Base-by-base conservation (phyloP, 177 flowering plant genomes). In the Vitis hybrid region DNA sequence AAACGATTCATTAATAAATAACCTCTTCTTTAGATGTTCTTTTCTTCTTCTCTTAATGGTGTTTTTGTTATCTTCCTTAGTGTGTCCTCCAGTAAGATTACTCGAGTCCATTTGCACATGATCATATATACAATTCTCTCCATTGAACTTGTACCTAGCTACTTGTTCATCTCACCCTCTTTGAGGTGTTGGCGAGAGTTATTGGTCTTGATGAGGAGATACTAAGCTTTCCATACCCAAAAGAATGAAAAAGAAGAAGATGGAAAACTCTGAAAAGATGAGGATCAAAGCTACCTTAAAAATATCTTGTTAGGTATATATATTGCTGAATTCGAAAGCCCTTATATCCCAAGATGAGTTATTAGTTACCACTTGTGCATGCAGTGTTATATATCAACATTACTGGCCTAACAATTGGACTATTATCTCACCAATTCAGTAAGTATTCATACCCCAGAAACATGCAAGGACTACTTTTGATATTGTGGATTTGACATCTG, bases 401-500 rank as follows among this genome's bases (percentile, higher is more conserved):
- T 14, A 54, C 11, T 53, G 18, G 20, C 18, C 58, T 11, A 49
- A 63, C 52, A 65, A 48, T 54, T 59, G 1, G 46, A 41, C 46
- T 41, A 41, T 41, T 8, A 6, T 41, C 9, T 41, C 46, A 41
- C 46, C 46, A 41, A 41, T 41, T 41, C 9, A 41, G 46, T 7
- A 8, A 41, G 46, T 54, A 54, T 54, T 54, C 20, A 69, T 52
- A 21, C 32, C 46, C 72, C 52, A 64, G 46, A 57, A 56, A 35
- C 63, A 24, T 27, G 15, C 57, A 15, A 6, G 57, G 14, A 12
- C 5, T 27, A 41, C 56, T 48, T 58, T 4, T 21, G 30, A 60
- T 62, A 50, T 73, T 53, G 49, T 51, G 46, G 71, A 79, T 61
- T 69, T 66, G 82, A 83, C 86, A 66, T 70, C 62, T 59, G 52